Conservation (phyloP, 2,329 filamentous ascomycete genomes). For the Colletotrichum phormii region DNA sequence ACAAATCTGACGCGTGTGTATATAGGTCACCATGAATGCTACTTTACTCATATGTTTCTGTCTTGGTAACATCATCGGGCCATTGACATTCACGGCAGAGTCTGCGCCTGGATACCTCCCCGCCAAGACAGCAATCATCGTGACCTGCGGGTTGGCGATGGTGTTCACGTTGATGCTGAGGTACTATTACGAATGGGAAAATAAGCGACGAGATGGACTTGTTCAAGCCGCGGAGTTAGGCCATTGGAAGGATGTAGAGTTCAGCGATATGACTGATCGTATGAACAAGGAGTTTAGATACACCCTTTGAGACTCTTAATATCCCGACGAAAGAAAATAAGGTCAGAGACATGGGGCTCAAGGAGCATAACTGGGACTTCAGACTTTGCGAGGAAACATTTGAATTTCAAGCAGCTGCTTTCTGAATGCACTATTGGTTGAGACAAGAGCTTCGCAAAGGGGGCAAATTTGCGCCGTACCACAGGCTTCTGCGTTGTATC, state of each 20-base stretch:
- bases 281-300: constrained; percentile 73
- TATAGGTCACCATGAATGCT: constrained; percentile 65
- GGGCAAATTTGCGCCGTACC: too few relatives aligned
- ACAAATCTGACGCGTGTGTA: background rate
- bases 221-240: constrained; percentile 58
- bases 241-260: constrained; percentile 62
- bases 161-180: constrained; percentile 13
- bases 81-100: constrained; percentile 68
- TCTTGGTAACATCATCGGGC: constrained; percentile 74
- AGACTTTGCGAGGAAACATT: background rate
- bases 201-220: constrained; percentile 49
- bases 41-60: constrained; percentile 30
- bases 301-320: background rate
- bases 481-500: too few relatives aligned
- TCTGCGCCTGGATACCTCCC: constrained; percentile 70
- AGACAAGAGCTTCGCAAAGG: too few relatives aligned
- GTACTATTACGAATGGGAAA: constrained; percentile 30
- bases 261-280: constrained; percentile 72
- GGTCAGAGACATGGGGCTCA: background rate
- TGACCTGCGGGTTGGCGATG: constrained; percentile 56
- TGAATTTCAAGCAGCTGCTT: too few relatives aligned
- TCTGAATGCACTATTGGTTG: too few relatives aligned
- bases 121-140: constrained; percentile 66
- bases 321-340: background rate
- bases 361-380: background rate